A percentile compares a stretch with the other conserved stretches of the same genome.
Evolutionary conservation across 345 rosid genomes (phyloP).

Genomic region (Gossypium turneri): DNA sequence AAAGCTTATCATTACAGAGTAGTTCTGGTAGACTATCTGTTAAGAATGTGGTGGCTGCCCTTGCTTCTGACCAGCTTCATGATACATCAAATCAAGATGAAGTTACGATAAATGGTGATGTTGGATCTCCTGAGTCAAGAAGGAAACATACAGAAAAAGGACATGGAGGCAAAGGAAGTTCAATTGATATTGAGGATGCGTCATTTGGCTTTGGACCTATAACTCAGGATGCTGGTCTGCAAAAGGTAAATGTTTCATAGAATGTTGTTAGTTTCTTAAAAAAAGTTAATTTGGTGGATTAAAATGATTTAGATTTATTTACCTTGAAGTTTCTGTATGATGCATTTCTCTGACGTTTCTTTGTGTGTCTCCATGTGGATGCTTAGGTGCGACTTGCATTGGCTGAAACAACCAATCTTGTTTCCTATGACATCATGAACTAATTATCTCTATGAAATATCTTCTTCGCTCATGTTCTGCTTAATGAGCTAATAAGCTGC

Average conservation of each 20-base stretch:
- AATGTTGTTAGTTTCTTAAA: not conserved
- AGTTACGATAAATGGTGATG: slow-evolving; percentile 38
- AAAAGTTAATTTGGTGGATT: not conserved
- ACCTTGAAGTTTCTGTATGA: not conserved
- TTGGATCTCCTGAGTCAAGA: slow-evolving; percentile 45
- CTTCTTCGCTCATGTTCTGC: not conserved
- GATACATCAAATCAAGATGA: slow-evolving; percentile 43
- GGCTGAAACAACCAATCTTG: not conserved
- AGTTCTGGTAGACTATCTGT: slow-evolving; percentile 36
- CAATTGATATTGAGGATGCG: slow-evolving; percentile 38
- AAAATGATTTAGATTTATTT: not conserved
- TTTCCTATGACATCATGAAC: not conserved
- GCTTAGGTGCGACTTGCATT: not conserved
- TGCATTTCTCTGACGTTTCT: not conserved
- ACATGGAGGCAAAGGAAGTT: slow-evolving; percentile 47
- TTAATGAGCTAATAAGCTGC: not conserved
- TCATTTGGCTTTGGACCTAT: slow-evolving; percentile 51
- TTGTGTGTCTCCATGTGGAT: slow-evolving; percentile 1
- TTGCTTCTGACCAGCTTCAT: slow-evolving; percentile 35
- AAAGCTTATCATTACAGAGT: slow-evolving; percentile 41
- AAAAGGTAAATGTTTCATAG: slow-evolving; percentile 51
- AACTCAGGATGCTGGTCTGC: slow-evolving; percentile 49
- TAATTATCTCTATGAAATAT: not conserved
- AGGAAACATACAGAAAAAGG: slow-evolving; percentile 34
- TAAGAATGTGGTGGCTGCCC: slow-evolving; percentile 34